A percentile compares a stretch with the other conserved stretches of the same genome.
phyloP scores from a whole-genome alignment of 2,329 filamentous ascomycete genomes.

The Arthrobotrys musiformis region DNA sequence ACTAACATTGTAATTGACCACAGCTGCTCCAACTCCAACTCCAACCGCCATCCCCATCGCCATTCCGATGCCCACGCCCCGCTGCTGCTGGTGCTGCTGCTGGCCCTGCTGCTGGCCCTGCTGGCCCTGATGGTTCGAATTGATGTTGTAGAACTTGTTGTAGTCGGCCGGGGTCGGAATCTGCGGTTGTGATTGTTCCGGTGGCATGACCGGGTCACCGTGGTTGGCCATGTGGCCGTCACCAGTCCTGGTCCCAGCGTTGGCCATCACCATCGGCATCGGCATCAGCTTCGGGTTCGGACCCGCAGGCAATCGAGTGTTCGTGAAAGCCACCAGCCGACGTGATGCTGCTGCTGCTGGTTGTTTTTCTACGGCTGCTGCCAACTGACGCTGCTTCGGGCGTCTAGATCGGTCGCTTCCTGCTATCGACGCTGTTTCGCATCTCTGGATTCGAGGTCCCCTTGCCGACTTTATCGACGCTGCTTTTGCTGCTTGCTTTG shows the following conservation, averaged over 20 bases:
- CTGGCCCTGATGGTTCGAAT: conserved; percentile 32
- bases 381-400: conserved; percentile 20
- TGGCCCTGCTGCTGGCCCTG: conserved; percentile 29
- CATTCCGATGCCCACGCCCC: conserved; percentile 4
- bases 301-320: conserved; percentile 25
- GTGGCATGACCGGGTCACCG: conserved; percentile 40
- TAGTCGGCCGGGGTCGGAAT: conserved; percentile 6
- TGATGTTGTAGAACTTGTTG: conserved; percentile 39
- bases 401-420: conserved; percentile 13
- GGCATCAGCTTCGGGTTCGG: too few relatives aligned
- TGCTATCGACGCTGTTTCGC: conserved; percentile 32
- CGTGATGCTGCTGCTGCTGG: conserved; percentile 17
- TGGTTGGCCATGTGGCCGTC: conserved; percentile 30
- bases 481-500: background rate
- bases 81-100: background rate
- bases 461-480: background rate
- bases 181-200: background rate
- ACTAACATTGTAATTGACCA: background rate
- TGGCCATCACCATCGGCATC: conserved; percentile 50
- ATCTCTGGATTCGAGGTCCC: conserved; percentile 31
- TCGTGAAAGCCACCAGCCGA: conserved; percentile 39
- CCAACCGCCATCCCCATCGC: background rate
- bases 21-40: background rate
- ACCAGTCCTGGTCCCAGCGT: conserved; percentile 22
- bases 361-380: conserved; percentile 11